phyloP scores from a whole-genome alignment of 306 rosid species.

The Styphnolobium japonicum region DNA sequence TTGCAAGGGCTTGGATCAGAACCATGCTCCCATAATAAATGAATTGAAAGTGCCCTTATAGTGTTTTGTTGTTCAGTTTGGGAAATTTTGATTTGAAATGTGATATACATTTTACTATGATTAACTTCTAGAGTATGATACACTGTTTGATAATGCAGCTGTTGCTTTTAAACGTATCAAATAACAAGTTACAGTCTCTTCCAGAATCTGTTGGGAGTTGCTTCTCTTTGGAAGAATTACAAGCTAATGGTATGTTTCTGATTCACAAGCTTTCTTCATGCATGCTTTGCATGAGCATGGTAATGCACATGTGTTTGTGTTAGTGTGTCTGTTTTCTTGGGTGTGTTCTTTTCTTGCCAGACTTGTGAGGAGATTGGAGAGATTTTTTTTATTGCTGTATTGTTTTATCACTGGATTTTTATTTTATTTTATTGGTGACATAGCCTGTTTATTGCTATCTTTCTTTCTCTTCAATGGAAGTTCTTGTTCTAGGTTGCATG shows the following conservation, averaged over 20 bases:
- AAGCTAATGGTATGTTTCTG: conserved; percentile 72
- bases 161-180: conserved; percentile 74
- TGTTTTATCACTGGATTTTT: neutral
- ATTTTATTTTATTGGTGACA: no score
- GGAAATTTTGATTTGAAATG: neutral
- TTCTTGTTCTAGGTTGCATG: no score
- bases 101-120: neutral
- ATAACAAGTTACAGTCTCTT: conserved; percentile 73
- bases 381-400: neutral
- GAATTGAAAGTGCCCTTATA: neutral
- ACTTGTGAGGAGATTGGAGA: neutral
- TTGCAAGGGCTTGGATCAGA: conserved; percentile 5
- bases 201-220: conserved; percentile 97
- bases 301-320: neutral
- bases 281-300: conserved; percentile 17
- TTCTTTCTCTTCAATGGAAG: conserved; percentile 20
- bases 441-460: no score
- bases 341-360: neutral
- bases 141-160: conserved; percentile 62
- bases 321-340: neutral
- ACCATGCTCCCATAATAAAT: neutral
- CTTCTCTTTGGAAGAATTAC: conserved; percentile 93
- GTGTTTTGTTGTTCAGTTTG: neutral
- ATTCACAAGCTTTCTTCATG: neutral
- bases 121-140: conserved; percentile 27